Conservation (phyloP, 768 basidiomycete genomes). For the Termitomyces sp. region DNA sequence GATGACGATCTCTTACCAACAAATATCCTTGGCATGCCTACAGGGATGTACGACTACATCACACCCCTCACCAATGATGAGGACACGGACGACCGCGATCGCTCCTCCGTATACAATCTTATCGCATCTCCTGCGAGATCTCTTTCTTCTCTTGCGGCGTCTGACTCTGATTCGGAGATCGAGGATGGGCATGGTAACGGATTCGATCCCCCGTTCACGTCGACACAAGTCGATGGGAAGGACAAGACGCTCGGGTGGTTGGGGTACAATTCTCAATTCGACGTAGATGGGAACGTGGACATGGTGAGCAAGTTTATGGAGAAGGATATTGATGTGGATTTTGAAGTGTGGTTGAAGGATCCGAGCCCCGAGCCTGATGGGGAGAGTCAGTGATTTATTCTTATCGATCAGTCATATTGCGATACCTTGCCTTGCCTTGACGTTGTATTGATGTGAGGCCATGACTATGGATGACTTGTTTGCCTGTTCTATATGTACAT, state of each 20-base stretch:
- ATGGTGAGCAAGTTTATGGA: slow-evolving; percentile 50
- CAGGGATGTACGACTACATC: slow-evolving; percentile 3
- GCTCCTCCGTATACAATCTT: slow-evolving; percentile 11
- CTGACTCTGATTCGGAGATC: slow-evolving; percentile 21
- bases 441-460: not conserved
- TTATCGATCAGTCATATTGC: not conserved
- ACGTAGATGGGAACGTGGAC: slow-evolving; percentile 49
- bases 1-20: not conserved
- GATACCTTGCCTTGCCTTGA: not conserved
- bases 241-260: slow-evolving; percentile 22
- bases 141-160: slow-evolving; percentile 28
- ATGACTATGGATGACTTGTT: not conserved
- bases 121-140: slow-evolving; percentile 27
- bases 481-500: too few species aligned
- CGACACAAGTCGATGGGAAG: slow-evolving; percentile 24
- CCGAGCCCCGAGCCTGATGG: slow-evolving; percentile 23
- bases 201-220: slow-evolving; percentile 28
- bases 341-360: slow-evolving; percentile 46
- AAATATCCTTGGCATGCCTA: not conserved
- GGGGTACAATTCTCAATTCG: slow-evolving; percentile 55
- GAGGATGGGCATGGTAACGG: slow-evolving; percentile 10
- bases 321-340: slow-evolving; percentile 57
- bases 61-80: slow-evolving; percentile 10
- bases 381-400: slow-evolving; percentile 8
- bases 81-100: slow-evolving; percentile 1